Evolutionary conservation across 2,329 filamentous ascomycete species (phyloP).

Genomic region (Exophiala bonariae): DNA sequence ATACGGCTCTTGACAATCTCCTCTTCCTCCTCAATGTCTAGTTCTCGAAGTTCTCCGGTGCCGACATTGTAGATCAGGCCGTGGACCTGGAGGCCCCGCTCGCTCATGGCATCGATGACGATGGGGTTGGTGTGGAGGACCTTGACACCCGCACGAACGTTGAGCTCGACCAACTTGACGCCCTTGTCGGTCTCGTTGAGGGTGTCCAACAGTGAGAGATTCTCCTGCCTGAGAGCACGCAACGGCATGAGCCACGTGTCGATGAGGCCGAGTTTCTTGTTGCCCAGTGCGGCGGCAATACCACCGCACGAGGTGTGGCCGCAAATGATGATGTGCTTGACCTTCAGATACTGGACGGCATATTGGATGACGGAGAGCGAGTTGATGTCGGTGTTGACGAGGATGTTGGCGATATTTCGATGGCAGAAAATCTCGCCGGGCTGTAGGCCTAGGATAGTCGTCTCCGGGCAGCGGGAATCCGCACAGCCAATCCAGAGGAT

Average conservation of each 20-base stretch:
- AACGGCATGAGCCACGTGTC: conserved; percentile 64
- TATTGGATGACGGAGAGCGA: conserved; percentile 76
- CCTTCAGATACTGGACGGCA: conserved; percentile 70
- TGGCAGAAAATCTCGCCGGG: conserved; percentile 87
- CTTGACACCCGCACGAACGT: conserved; percentile 69
- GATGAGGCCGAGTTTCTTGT: conserved; percentile 58
- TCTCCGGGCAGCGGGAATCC: conserved; percentile 82
- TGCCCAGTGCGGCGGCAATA: conserved; percentile 55
- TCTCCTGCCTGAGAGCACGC: conserved; percentile 54
- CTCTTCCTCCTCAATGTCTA: conserved; percentile 48
- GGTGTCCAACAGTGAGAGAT: conserved; percentile 51
- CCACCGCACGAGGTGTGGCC: conserved; percentile 64
- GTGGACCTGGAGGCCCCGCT: conserved; percentile 72
- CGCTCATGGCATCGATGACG: conserved; percentile 68
- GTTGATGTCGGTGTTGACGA: conserved; percentile 73
- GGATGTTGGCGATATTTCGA: conserved; percentile 86
- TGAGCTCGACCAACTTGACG: conserved; percentile 70
- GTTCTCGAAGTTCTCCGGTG: conserved; percentile 54
- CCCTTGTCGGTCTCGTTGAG: conserved; percentile 51
- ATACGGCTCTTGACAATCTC: conserved; percentile 39
- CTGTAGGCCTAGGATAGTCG: conserved; percentile 69
- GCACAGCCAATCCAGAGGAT: conserved; percentile 83
- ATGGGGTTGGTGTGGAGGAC: conserved; percentile 67
- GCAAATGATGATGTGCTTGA: conserved; percentile 63
- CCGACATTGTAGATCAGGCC: conserved; percentile 73